phyloP scores from a whole-genome alignment of 371 early-diverging fungal genomes.

The Mucor sp. region DNA sequence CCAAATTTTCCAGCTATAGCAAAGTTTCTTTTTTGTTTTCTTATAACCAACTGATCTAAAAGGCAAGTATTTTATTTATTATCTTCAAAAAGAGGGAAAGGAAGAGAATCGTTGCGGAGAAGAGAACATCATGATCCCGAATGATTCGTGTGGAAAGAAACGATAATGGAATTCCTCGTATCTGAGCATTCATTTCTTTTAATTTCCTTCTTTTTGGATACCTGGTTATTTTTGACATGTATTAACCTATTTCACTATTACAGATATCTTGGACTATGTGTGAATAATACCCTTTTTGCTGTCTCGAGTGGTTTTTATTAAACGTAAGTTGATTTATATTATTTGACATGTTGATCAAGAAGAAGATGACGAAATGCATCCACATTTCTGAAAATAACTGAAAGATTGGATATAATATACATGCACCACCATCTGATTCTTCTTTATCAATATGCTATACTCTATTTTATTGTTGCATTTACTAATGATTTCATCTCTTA shows the following conservation, averaged over 20 bases:
- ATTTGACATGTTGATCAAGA: slow-evolving; percentile 1
- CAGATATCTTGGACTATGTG: not conserved
- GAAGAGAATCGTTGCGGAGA: slow-evolving; percentile 19
- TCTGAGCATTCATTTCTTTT: slow-evolving; percentile 28
- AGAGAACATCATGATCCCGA: slow-evolving; percentile 31
- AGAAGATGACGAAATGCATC: slow-evolving; percentile 35
- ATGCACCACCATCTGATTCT: slow-evolving; percentile 56
- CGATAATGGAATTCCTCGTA: slow-evolving; percentile 44
- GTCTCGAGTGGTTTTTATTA: slow-evolving; percentile 12
- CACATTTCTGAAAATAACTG: slow-evolving; percentile 32
- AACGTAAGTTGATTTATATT: slow-evolving; percentile 19
- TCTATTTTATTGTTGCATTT: not conserved
- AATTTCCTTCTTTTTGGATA: slow-evolving; percentile 1
- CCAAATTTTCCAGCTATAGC: not conserved
- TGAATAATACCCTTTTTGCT: not conserved
- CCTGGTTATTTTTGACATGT: not conserved
- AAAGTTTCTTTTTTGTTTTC: not conserved
- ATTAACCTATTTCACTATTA: slow-evolving; percentile 1
- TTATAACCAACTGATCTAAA: slow-evolving; percentile 3
- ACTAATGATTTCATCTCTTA: not conserved
- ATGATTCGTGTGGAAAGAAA: slow-evolving; percentile 30
- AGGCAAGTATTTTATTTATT: slow-evolving; percentile 22
- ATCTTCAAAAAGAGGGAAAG: not conserved
- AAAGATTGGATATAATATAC: slow-evolving; percentile 33
- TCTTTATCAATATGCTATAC: slow-evolving; percentile 11